These are phyloP conservation scores for rapeseed (Brassica napus) DNA, from an alignment of 345 rosid species.

Conservation along the genomic window DNA sequence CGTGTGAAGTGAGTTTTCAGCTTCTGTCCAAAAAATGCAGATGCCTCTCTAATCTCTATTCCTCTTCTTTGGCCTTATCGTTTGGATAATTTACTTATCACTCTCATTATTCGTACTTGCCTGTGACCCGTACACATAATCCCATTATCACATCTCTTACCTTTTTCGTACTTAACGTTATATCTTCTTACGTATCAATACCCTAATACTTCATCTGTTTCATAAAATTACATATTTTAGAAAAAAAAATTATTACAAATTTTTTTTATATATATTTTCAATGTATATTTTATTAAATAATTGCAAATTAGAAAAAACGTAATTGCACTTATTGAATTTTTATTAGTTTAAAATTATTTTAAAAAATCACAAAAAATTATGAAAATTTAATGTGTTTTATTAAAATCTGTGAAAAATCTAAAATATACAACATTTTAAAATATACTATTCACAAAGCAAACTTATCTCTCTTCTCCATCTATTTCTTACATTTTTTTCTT, in stretches of 20 bases:
- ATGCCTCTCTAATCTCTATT: slow-evolving; percentile 18
- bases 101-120: slow-evolving; percentile 35
- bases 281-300: too few species aligned
- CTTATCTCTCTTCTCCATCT: neutral
- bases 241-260: too few species aligned
- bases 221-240: neutral
- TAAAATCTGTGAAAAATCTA: too few species aligned
- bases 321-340: too few species aligned
- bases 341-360: too few species aligned
- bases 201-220: slow-evolving; percentile 7
- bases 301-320: too few species aligned
- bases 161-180: slow-evolving; percentile 17
- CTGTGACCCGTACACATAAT: slow-evolving; percentile 29
- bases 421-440: too few species aligned
- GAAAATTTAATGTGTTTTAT: too few species aligned
- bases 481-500: too few species aligned
- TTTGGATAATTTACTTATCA: slow-evolving; percentile 19
- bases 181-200: neutral
- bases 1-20: slow-evolving; percentile 41
- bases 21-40: slow-evolving; percentile 32
- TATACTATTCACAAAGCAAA: neutral
- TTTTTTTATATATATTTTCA: too few species aligned
- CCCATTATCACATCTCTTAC: slow-evolving; percentile 18
- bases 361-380: too few species aligned
- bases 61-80: slow-evolving; percentile 13